A percentile compares a stretch with the other conserved stretches of the same genome.
These are phyloP conservation scores for Chlamydomonas sp. DNA, from an alignment of 139 green algal species.

Conservation along the genomic window DNA sequence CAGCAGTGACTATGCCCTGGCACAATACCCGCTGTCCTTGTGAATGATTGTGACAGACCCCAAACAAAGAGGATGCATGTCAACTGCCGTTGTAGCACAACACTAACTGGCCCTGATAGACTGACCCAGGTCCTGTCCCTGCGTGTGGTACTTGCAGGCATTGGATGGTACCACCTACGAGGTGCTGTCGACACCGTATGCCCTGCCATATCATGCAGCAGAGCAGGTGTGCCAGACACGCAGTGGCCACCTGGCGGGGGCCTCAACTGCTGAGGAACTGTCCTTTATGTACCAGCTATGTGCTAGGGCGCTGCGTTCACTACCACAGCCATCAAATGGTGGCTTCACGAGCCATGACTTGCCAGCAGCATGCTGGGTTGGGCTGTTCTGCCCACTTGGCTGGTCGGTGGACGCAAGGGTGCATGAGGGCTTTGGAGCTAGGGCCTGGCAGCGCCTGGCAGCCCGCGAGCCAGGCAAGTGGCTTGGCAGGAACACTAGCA, in stretches of 20 bases:
- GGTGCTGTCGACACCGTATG: background rate
- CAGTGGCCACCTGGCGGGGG: background rate
- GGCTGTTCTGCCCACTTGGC: background rate
- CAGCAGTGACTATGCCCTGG: too few relatives aligned
- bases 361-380: background rate
- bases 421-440: background rate
- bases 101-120: too few relatives aligned
- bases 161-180: background rate
- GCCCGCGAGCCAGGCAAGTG: background rate
- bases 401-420: background rate
- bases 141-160: background rate
- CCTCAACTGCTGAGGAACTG: background rate
- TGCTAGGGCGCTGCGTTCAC: background rate
- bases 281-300: background rate
- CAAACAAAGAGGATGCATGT: too few relatives aligned
- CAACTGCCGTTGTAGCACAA: too few relatives aligned
- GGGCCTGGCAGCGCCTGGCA: background rate
- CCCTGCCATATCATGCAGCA: background rate
- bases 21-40: too few relatives aligned
- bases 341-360: background rate
- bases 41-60: too few relatives aligned
- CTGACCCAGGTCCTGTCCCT: too few relatives aligned
- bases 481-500: background rate
- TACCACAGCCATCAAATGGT: background rate
- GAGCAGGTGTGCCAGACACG: background rate